Conservation (phyloP, 352 stramenopile species). For the Hyaloperonospora arabidopsidis region DNA sequence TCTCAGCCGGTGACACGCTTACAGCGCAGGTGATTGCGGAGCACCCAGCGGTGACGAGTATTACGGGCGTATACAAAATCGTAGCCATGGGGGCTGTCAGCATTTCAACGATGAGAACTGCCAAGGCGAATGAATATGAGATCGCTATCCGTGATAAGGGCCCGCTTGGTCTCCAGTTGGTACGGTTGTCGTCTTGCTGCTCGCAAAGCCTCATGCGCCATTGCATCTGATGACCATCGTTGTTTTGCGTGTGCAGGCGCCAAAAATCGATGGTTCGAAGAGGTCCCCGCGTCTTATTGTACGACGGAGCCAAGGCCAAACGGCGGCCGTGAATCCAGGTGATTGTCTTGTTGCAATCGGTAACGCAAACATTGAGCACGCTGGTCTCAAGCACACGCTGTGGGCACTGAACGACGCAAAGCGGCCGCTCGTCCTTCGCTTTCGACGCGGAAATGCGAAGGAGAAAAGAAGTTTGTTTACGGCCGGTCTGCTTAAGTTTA, state of each 20-base stretch:
- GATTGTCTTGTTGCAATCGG: constrained; percentile 77
- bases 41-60: constrained; percentile 64
- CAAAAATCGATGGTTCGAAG: constrained; percentile 36
- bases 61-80: constrained; percentile 78
- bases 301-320: constrained; percentile 57
- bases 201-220: background rate
- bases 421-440: constrained; percentile 67
- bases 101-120: constrained; percentile 62
- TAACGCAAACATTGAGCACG: constrained; percentile 78
- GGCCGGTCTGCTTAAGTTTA: constrained; percentile 30
- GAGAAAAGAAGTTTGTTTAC: constrained; percentile 75
- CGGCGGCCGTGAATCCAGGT: constrained; percentile 66
- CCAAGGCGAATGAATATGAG: constrained; percentile 80
- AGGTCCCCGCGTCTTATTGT: constrained; percentile 68
- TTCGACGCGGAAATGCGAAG: constrained; percentile 68
- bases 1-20: constrained; percentile 62
- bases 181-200: constrained; percentile 17
- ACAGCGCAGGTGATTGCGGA: constrained; percentile 58
- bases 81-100: constrained; percentile 72
- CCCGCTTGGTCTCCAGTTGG: constrained; percentile 58
- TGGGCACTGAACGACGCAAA: constrained; percentile 76
- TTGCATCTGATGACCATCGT: constrained; percentile 2
- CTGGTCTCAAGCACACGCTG: constrained; percentile 76
- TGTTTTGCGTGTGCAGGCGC: constrained; percentile 25
- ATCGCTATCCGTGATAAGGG: constrained; percentile 54